Evolutionary conservation across 305 asterid genomes (phyloP).

Genomic region (Plantago lanceolata): DNA sequence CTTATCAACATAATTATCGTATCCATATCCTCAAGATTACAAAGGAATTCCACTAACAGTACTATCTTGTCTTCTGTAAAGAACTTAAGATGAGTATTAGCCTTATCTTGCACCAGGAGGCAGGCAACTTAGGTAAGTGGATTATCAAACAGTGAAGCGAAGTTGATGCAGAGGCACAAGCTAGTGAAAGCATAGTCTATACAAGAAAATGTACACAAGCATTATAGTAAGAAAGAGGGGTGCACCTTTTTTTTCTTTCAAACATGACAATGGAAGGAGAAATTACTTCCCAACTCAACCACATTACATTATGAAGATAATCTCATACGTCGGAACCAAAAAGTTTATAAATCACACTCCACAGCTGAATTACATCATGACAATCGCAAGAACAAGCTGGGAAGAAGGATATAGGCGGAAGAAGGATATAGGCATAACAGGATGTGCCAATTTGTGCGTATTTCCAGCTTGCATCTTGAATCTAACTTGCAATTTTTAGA

Average conservation of each 20-base stretch:
- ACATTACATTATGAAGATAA: neutral
- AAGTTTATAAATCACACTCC: neutral
- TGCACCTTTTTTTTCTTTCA: constrained; percentile 1
- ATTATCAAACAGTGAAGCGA: constrained; percentile 25
- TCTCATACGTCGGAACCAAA: neutral
- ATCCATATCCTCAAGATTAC: constrained; percentile 26
- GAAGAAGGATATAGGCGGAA: too few relatives aligned
- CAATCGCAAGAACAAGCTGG: constrained; percentile 21
- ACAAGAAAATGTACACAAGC: neutral
- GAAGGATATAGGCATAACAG: constrained; percentile 18
- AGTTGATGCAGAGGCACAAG: constrained; percentile 24
- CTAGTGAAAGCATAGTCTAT: constrained; percentile 10
- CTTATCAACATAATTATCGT: constrained; percentile 16
- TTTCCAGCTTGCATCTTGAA: constrained; percentile 14
- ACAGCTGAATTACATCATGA: constrained; percentile 12
- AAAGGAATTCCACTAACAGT: constrained; percentile 25
- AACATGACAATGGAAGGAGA: neutral
- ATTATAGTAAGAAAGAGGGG: neutral
- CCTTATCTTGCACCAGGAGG: constrained; percentile 26
- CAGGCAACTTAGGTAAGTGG: constrained; percentile 26
- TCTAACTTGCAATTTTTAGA: constrained; percentile 14
- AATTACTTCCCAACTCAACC: neutral
- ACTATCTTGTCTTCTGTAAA: constrained; percentile 17
- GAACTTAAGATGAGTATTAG: constrained; percentile 21
- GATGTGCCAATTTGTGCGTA: constrained; percentile 12